These are phyloP conservation scores for Xenoacremonium recifei DNA, from an alignment of 2,329 filamentous ascomycete species.

Conservation along the genomic window DNA sequence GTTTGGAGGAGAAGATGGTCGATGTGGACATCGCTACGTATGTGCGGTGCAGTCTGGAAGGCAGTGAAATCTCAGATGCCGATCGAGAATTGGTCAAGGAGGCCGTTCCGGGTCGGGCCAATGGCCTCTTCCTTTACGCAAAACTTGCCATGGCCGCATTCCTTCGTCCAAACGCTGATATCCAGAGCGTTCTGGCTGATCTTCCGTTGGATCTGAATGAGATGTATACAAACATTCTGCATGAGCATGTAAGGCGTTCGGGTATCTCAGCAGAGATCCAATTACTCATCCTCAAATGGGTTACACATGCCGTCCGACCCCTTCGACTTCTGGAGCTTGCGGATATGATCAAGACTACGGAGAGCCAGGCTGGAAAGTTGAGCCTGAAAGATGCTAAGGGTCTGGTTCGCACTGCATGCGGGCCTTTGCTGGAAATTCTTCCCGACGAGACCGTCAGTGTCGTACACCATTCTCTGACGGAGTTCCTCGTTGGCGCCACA, in stretches of 20 bases:
- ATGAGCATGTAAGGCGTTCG: constrained; percentile 19
- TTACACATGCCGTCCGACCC: constrained; percentile 40
- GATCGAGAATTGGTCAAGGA: constrained; percentile 12
- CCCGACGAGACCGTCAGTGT: constrained; percentile 44
- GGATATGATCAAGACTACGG: constrained; percentile 8
- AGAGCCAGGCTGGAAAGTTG: neutral
- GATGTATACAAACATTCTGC: constrained; percentile 8
- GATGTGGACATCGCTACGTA: constrained; percentile 39
- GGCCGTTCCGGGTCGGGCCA: constrained; percentile 31
- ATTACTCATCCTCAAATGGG: constrained; percentile 35
- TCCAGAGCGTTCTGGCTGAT: neutral
- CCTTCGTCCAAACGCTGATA: neutral
- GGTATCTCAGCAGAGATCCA: constrained; percentile 32
- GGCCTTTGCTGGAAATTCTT: constrained; percentile 43
- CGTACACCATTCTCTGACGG: constrained; percentile 49
- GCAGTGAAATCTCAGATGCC: constrained; percentile 8
- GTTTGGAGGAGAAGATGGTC: constrained; percentile 34
- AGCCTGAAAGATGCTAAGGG: constrained; percentile 32
- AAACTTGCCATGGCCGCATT: constrained; percentile 25
- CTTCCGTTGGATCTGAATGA: constrained; percentile 6
- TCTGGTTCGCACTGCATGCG: constrained; percentile 39
- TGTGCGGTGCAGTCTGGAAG: neutral
- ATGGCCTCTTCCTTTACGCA: constrained; percentile 11
- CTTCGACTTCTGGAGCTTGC: constrained; percentile 43
- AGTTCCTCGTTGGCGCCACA: constrained; percentile 34